A percentile compares a stretch with the other conserved stretches of the same genome.
These are phyloP conservation scores for Starmerella vaccinii DNA, from an alignment of 805 yeast genomes.

Conservation along the genomic window DNA sequence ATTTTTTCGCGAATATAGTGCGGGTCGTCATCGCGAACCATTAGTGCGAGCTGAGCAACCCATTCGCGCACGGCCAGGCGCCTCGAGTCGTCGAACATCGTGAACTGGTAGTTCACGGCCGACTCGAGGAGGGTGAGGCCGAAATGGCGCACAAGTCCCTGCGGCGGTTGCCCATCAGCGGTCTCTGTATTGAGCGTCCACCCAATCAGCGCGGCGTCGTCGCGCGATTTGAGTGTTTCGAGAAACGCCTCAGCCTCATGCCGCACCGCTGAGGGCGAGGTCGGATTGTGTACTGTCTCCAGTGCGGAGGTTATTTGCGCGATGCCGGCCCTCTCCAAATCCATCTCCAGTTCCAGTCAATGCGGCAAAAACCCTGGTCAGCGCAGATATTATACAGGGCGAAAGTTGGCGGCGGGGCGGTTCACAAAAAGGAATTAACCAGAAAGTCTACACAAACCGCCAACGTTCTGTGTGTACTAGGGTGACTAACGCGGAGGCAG, in stretches of 20 bases:
- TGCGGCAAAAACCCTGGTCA: background rate
- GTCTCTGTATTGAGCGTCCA: constrained; percentile 45
- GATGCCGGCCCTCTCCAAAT: constrained; percentile 3
- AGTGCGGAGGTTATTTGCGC: constrained; percentile 56
- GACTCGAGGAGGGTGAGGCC: constrained; percentile 73
- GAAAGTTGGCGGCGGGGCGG: background rate
- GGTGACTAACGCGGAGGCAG: background rate
- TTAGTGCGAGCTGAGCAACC: constrained; percentile 67
- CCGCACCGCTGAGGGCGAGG: constrained; percentile 31
- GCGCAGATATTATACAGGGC: too few species aligned
- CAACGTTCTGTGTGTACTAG: background rate
- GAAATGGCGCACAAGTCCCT: constrained; percentile 74
- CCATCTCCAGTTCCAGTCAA: background rate
- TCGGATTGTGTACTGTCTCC: constrained; percentile 36
- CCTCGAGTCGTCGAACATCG: constrained; percentile 48
- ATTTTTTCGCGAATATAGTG: constrained; percentile 82
- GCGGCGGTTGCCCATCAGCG: constrained; percentile 13
- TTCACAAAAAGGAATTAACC: background rate
- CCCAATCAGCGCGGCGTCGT: constrained; percentile 88
- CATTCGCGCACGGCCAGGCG: constrained; percentile 64
- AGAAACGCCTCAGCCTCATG: constrained; percentile 54
- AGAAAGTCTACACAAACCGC: constrained; percentile 1
- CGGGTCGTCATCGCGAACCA: constrained; percentile 59
- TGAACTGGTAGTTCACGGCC: constrained; percentile 50
- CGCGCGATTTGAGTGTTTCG: constrained; percentile 63